Base-by-base conservation (phyloP, 306 rosid genomes). In the Argentina anserina region DNA sequence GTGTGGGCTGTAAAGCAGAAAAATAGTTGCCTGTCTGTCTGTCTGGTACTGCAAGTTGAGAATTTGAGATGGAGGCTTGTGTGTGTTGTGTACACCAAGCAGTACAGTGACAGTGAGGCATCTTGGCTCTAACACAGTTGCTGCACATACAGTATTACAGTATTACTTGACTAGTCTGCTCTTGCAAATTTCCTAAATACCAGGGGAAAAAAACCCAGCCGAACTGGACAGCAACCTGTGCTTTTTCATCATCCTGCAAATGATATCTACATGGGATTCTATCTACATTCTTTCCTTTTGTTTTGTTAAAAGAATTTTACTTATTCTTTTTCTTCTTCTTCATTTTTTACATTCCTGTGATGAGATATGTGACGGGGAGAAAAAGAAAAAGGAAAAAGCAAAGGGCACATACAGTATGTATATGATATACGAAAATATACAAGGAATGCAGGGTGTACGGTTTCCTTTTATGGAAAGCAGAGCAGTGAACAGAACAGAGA, bases 1-100 rank as follows among this genome's bases (percentile, higher is more conserved):
- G 81, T 79, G 97, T 88, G 86, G 92, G 97, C 88, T 88, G 98
- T 90, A 90, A 87, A 92, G 98, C 86, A 77, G 93, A 75, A 88
- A 81, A 87, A 76, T 76, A 70, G 87, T 86, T 90, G 95, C 88
- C 64, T 88, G 95, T 90, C 95, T 90, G 92, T 88, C 64, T 90
- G 95, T 90, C 95, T 84, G 78, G 76, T 87, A 85, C 86, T 72
- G 88, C 96, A 84, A 91, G 85, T 88, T 88, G 95, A 80, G 83
- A 61, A 23, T 14, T 8, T 9, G 64, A 67, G 74, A 23, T 34
- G n/a, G 55, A 55, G 62, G 81, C 74, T 3, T 53, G 14, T 25
- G 85, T 76, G 7, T 26, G 84, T 84, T 84, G 52, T 76, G 83
- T 81, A 85, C 87, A 80, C 79, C 79, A 81, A 80, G 80, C 79